phyloP scores from a whole-genome alignment of 345 rosid genomes.

The Acer negundo region DNA sequence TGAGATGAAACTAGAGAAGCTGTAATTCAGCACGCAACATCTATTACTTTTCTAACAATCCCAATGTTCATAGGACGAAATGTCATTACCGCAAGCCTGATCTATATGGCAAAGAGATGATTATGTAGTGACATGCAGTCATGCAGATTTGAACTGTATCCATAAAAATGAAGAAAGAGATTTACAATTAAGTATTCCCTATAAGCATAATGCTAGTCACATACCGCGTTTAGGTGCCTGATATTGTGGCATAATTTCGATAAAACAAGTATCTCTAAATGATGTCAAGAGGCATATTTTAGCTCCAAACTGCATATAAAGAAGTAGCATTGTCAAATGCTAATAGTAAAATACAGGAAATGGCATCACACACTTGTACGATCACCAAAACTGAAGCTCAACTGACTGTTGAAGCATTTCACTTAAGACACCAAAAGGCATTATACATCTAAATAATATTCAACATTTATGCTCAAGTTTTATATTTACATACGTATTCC shows the following conservation, averaged over 20 bases:
- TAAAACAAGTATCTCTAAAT: constrained; percentile 89
- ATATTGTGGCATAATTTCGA: constrained; percentile 73
- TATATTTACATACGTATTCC: background rate
- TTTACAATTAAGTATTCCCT: background rate
- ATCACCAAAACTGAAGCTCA: constrained; percentile 17
- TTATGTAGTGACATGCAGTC: background rate
- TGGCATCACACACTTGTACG: background rate
- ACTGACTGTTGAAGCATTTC: background rate
- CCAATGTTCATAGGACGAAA: background rate
- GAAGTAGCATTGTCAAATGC: background rate
- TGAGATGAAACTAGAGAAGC: background rate
- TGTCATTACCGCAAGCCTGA: background rate
- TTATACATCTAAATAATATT: constrained; percentile 6
- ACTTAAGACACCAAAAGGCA: constrained; percentile 6
- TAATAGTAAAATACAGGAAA: background rate
- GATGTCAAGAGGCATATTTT: constrained; percentile 96
- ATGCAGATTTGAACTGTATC: background rate
- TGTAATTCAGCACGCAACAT: background rate
- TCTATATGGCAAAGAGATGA: background rate
- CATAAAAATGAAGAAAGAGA: background rate
- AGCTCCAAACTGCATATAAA: constrained; percentile 74
- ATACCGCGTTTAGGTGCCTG: constrained; percentile 76
- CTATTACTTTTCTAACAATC: background rate
- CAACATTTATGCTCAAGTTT: background rate
- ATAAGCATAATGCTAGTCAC: background rate